Base-by-base conservation (phyloP, 2,329 filamentous ascomycete genomes). In the Ophiostoma perfectum region DNA sequence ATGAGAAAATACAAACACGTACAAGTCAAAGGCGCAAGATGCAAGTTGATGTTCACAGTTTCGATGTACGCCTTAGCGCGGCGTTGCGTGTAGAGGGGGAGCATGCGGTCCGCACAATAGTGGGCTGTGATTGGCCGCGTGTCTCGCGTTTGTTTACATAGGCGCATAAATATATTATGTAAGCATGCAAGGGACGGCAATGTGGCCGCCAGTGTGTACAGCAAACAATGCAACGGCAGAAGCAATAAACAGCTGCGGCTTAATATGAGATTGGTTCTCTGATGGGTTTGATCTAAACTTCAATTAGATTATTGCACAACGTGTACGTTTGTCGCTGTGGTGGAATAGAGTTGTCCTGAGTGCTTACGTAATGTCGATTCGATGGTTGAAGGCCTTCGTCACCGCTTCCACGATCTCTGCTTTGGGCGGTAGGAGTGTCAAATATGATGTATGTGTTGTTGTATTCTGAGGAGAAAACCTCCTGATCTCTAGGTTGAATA, bases 91-190 rank as follows among this genome's bases (percentile, higher is more conserved):
- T n/a, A 49, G 64, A 68, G 65, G 62, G 66, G 63, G 71, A 67
- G 67, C 67, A 47, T 55, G 7, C 60, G 38, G 47, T 6, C 41
- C 38, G 44, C 55, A 49, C 11, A 60, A 41, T 18, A 3, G 12
- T 5, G 47, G 38, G 9, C 3, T 12, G 8, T 71, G 69, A 72
- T 72, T 72, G 70, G 71, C 63, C 47, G 3, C 16, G 9, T 12
- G 41, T 38, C 39, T 69, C 71, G 71, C 67, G 71, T 72, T 72
- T 72, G 71, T 72, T 72, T 72, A 72, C 70, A 64, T 67, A 65
- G 55, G 67, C 66, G 58, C 45, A 55, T 55, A 4, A 27, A 55
- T 55, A 6, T n/a, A 47, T 67, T 62, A 67, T 2, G 55, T 69
- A 66, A 67, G 9, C 45, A 41, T 5, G 7, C 9, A 62, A 36